These are phyloP conservation scores for Fusarium caatingaense DNA, from an alignment of 2,329 filamentous ascomycete genomes.

Conservation along the genomic window DNA sequence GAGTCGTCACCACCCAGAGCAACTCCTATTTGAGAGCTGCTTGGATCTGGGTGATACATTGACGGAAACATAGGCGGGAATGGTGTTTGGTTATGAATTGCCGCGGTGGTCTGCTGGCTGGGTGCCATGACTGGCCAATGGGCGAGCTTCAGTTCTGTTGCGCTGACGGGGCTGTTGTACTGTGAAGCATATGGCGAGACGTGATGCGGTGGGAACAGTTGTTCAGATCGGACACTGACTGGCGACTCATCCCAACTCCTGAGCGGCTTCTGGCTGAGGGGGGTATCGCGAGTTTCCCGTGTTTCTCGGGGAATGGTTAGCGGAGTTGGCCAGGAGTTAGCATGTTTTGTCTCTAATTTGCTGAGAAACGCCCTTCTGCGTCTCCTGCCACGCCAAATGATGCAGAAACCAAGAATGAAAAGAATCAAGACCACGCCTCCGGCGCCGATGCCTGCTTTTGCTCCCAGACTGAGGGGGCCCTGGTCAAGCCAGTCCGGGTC, in stretches of 20 bases:
- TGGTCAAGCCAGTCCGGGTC: no score
- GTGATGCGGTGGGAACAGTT: not conserved
- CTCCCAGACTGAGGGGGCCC: no score
- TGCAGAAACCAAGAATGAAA: no score
- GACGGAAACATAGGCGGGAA: conserved; percentile 1
- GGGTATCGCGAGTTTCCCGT: not conserved
- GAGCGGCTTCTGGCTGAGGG: not conserved
- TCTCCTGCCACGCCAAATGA: no score
- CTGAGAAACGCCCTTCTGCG: no score
- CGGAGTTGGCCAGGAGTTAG: not conserved
- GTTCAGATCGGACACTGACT: not conserved
- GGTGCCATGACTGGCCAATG: conserved; percentile 1
- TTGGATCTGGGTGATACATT: conserved; percentile 6
- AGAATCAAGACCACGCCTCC: rapidly evolving
- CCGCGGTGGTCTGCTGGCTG: not conserved
- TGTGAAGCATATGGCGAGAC: conserved; percentile 7
- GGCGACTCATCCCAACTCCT: not conserved
- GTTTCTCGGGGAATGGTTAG: not conserved
- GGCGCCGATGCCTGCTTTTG: rapidly evolving
- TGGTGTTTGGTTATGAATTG: not conserved
- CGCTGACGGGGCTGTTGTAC: conserved; percentile 3
- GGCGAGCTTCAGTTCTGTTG: conserved; percentile 5
- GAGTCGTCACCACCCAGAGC: conserved; percentile 8
- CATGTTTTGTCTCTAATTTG: not conserved
- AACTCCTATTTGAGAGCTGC: conserved; percentile 4